These are phyloP conservation scores for Ceratonia siliqua DNA, from an alignment of 306 rosid genomes.

Conservation along the genomic window DNA sequence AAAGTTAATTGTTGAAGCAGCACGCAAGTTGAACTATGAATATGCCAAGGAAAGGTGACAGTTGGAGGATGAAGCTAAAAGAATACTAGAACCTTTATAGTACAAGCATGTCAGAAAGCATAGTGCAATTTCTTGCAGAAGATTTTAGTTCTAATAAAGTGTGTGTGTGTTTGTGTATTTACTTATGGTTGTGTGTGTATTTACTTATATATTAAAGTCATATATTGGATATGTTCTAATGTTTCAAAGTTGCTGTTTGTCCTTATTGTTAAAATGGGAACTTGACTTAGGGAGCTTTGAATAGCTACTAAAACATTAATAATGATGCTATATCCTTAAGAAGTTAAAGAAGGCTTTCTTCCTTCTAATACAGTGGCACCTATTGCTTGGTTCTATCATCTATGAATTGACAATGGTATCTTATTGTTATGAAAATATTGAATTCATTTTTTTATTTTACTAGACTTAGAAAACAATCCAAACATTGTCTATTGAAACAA, in stretches of 20 bases:
- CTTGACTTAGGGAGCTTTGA: too few species aligned
- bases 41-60: conserved; percentile 32
- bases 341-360: not conserved
- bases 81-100: not conserved
- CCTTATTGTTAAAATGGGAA: too few species aligned
- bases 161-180: too few species aligned
- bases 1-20: conserved; percentile 17
- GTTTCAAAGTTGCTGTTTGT: too few species aligned
- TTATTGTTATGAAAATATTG: conserved; percentile 10
- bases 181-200: too few species aligned
- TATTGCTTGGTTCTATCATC: conserved; percentile 14
- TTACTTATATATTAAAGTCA: too few species aligned
- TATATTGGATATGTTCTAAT: too few species aligned
- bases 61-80: conserved; percentile 18
- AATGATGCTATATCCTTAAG: conserved; percentile 18
- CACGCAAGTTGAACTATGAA: conserved; percentile 21
- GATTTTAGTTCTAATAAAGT: not conserved
- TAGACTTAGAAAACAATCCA: not conserved
- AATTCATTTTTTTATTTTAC: not conserved
- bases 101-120: conserved; percentile 20
- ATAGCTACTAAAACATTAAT: too few species aligned
- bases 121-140: not conserved
- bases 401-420: conserved; percentile 5
- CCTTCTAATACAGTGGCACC: not conserved
- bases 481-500: not conserved